Evolutionary conservation across 2,329 filamentous ascomycete species (phyloP).

Genomic region (Bipolaris sorokiniana): DNA sequence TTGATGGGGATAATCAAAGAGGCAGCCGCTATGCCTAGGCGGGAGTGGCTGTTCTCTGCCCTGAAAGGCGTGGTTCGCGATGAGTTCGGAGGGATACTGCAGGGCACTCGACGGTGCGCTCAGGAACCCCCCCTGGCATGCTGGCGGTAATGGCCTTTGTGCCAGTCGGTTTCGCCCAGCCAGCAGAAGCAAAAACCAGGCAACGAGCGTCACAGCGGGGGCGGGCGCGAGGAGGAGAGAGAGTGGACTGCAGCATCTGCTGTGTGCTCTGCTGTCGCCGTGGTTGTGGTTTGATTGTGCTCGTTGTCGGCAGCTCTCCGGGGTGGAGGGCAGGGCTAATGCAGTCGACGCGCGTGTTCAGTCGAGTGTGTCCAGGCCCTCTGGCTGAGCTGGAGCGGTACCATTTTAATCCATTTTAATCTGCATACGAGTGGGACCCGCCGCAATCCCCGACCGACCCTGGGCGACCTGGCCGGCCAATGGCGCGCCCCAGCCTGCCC

Average conservation of each 20-base stretch:
- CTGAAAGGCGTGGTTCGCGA: too few relatives aligned
- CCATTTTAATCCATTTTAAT: conserved; percentile 37
- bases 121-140: background rate
- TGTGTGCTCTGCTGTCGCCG: too few relatives aligned
- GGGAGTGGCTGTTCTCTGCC: too few relatives aligned
- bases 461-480: conserved; percentile 17
- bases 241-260: too few relatives aligned
- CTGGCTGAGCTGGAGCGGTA: conserved; percentile 30
- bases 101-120: too few relatives aligned
- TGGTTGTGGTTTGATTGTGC: too few relatives aligned
- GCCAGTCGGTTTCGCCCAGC: background rate
- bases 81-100: too few relatives aligned
- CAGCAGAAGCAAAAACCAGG: background rate
- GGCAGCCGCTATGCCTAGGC: too few relatives aligned
- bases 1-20: too few relatives aligned
- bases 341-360: conserved; percentile 25
- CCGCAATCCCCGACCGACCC: conserved; percentile 19
- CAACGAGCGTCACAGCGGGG: too few relatives aligned
- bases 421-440: conserved; percentile 19
- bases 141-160: background rate
- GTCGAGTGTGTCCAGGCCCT: conserved; percentile 17
- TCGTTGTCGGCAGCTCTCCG: background rate
- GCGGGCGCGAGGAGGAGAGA: too few relatives aligned
- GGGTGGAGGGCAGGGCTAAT: background rate
- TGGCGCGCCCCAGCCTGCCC: conserved; percentile 15